These are phyloP conservation scores for Kluyveromyces wickerhamii DNA, from an alignment of 805 yeast genomes.

Conservation along the genomic window DNA sequence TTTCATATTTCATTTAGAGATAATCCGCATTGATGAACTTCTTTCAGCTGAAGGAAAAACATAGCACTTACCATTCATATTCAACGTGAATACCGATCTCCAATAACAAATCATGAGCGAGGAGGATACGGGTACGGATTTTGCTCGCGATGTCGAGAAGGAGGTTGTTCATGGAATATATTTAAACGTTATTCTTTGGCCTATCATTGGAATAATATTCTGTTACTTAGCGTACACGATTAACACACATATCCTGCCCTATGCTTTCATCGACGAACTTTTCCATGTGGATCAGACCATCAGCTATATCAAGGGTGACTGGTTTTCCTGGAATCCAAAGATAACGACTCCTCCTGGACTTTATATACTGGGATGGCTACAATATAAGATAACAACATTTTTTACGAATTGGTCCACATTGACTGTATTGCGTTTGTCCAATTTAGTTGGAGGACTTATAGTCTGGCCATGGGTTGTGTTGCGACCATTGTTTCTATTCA, in stretches of 20 bases:
- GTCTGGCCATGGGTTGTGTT: constrained; percentile 43
- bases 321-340: constrained; percentile 71
- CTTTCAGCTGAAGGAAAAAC: no score
- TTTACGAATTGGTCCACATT: constrained; percentile 26
- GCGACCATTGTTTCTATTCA: constrained; percentile 33
- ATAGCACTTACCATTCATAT: no score
- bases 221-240: constrained; percentile 22
- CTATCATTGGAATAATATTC: constrained; percentile 23
- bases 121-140: background rate
- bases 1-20: no score
- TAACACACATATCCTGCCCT: constrained; percentile 25
- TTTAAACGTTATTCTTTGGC: constrained; percentile 30
- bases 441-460: constrained; percentile 56
- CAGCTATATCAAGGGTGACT: constrained; percentile 53
- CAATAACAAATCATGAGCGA: no score
- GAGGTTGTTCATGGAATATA: constrained; percentile 27
- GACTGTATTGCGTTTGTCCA: constrained; percentile 44
- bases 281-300: constrained; percentile 81
- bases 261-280: constrained; percentile 50
- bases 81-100: no score
- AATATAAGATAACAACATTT: constrained; percentile 19
- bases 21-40: no score
- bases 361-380: constrained; percentile 42
- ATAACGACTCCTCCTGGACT: constrained; percentile 97
- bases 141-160: constrained; percentile 20